A percentile compares a stretch with the other conserved stretches of the same genome.
Conservation (phyloP, 1,284 basidiomycete species). For the Trichosporon sp. region DNA sequence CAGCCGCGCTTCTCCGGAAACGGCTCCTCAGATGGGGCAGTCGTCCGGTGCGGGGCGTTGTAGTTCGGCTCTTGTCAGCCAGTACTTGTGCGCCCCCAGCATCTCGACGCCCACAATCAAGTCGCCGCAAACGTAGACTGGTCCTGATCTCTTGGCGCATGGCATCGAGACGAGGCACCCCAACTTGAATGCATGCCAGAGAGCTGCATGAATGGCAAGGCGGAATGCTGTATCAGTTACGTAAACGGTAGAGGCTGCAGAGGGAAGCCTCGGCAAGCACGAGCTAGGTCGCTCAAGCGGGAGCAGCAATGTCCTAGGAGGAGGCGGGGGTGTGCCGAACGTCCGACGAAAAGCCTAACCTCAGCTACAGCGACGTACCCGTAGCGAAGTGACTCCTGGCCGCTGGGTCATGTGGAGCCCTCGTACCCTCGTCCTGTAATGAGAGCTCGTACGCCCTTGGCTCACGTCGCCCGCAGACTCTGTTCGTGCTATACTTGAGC, state of each 20-base stretch:
- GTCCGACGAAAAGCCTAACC: slow-evolving; percentile 11
- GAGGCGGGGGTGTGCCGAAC: not conserved
- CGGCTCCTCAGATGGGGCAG: not conserved
- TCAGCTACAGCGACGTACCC: not conserved
- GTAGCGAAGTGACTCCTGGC: not conserved
- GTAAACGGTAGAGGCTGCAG: not conserved
- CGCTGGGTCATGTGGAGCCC: not conserved
- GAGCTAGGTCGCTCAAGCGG: not conserved
- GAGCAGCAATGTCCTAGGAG: not conserved
- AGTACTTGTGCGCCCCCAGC: not conserved
- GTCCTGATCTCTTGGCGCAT: slow-evolving; percentile 8
- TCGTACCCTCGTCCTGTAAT: not conserved
- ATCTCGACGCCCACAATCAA: not conserved
- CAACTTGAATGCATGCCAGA: too few species aligned
- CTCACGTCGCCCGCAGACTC: not conserved
- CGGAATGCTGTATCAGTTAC: not conserved
- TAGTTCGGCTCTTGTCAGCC: not conserved
- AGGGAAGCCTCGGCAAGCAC: not conserved
- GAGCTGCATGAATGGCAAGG: not conserved
- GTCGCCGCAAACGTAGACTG: not conserved
- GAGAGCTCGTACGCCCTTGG: not conserved
- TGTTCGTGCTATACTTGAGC: not conserved
- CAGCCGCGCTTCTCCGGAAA: slow-evolving; percentile 4
- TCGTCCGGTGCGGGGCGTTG: too few species aligned
- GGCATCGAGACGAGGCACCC: not conserved